Percentiles rank a stretch among this genome's conserved stretches.
phyloP scores from a whole-genome alignment of 192 early-diverging fungal genomes.

The Gaertneriomyces sp. region DNA sequence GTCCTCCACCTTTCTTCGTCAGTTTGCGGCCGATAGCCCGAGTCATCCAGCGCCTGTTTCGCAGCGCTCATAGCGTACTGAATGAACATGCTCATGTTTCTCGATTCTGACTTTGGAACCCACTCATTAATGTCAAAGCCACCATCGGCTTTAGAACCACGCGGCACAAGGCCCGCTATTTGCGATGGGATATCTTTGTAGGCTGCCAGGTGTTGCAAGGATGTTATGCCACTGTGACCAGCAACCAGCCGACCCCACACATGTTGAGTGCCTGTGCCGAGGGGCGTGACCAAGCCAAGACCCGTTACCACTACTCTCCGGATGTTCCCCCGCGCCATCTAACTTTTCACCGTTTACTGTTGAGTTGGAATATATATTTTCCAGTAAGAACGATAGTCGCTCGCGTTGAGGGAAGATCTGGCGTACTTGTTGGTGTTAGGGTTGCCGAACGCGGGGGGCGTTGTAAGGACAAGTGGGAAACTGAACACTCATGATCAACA shows the following conservation, averaged over 20 bases:
- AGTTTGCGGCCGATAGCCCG: conserved; percentile 59
- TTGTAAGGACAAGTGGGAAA: too few species aligned
- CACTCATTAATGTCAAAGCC: conserved; percentile 70
- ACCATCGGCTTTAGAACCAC: conserved; percentile 43
- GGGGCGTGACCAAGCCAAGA: conserved; percentile 85
- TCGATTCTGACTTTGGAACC: conserved; percentile 72
- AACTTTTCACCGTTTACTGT: too few species aligned
- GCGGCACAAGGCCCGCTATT: conserved; percentile 69
- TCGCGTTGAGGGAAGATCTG: too few species aligned
- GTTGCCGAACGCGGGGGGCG: too few species aligned
- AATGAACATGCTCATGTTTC: conserved; percentile 77
- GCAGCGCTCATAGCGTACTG: conserved; percentile 83
- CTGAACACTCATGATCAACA: too few species aligned
- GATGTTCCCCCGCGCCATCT: too few species aligned
- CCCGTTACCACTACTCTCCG: conserved; percentile 93
- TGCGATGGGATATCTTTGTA: conserved; percentile 67
- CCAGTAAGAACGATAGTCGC: too few species aligned
- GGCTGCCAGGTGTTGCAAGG: conserved; percentile 42
- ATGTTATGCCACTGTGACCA: conserved; percentile 72
- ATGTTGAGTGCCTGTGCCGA: conserved; percentile 68
- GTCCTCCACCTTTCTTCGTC: conserved; percentile 63
- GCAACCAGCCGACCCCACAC: conserved; percentile 73
- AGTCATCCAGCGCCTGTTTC: conserved; percentile 79
- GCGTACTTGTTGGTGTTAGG: too few species aligned
- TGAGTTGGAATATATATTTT: too few species aligned